Conservation (phyloP, 2,329 filamentous ascomycete species). For the Thelonectria discophora region DNA sequence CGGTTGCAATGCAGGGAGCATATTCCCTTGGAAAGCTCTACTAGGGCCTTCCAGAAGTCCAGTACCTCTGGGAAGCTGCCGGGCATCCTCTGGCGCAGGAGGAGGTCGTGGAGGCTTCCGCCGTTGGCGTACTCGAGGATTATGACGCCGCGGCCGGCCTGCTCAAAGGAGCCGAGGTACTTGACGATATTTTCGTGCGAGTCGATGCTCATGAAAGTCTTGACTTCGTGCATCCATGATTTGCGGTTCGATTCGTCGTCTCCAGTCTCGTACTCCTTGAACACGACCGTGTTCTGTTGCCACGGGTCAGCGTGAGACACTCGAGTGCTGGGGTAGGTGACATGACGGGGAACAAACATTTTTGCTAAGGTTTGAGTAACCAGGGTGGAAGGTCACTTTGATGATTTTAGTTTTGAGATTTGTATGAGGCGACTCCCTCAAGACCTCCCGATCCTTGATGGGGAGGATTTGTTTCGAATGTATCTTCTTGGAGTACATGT, state of each 20-base stretch:
- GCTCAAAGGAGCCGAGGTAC: constrained; percentile 29
- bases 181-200: constrained; percentile 16
- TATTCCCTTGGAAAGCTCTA: constrained; percentile 10
- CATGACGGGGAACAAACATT: background rate
- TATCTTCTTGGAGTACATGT: constrained; percentile 2
- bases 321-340: background rate
- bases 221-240: constrained; percentile 19
- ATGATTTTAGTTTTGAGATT: constrained; percentile 1
- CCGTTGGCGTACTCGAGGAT: constrained; percentile 22
- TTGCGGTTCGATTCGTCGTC: constrained; percentile 8
- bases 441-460: background rate
- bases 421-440: background rate
- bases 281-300: constrained; percentile 20
- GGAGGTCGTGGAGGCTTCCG: constrained; percentile 16
- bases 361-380: constrained; percentile 3
- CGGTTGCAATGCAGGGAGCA: constrained; percentile 22
- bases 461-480: constrained; percentile 23
- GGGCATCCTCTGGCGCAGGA: constrained; percentile 2
- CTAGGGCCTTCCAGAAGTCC: constrained; percentile 18
- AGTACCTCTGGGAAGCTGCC: background rate
- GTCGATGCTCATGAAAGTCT: constrained; percentile 13
- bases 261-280: constrained; percentile 23
- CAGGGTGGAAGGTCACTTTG: constrained; percentile 9
- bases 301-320: background rate
- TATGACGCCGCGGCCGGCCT: constrained; percentile 16